These are phyloP conservation scores for Pseudogymnoascus sp. DNA, from an alignment of 2,329 filamentous ascomycete species.

Conservation along the genomic window DNA sequence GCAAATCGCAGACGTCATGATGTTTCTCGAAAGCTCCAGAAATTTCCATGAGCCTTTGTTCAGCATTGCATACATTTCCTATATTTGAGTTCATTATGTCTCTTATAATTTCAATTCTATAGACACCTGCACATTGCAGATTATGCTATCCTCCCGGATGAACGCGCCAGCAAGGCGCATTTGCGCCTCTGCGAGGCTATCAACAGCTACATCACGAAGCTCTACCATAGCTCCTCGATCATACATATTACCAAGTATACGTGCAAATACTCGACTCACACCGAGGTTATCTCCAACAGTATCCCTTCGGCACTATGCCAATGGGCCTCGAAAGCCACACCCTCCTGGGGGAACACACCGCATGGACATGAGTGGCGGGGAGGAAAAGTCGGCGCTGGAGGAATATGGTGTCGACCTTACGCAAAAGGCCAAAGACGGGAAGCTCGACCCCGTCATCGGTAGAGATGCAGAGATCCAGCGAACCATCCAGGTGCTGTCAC, in stretches of 20 bases:
- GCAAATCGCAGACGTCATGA: not conserved
- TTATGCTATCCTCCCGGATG: not conserved
- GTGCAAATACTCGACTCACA: constrained; percentile 14
- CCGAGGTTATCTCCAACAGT: constrained; percentile 32
- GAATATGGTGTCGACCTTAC: constrained; percentile 89
- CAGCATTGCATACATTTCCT: not conserved
- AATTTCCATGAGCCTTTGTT: not conserved
- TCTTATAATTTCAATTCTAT: not conserved
- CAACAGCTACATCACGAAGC: not conserved
- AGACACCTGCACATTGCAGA: not conserved
- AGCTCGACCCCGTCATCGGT: constrained; percentile 92
- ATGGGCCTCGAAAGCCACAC: constrained; percentile 61
- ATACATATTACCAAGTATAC: constrained; percentile 11
- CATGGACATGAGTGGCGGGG: constrained; percentile 73
- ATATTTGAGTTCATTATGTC: not conserved
- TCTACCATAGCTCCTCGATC: not conserved
- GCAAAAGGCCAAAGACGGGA: constrained; percentile 72
- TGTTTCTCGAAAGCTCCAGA: not conserved
- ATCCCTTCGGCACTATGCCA: constrained; percentile 48
- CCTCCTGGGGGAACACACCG: constrained; percentile 87
- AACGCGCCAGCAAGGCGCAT: not conserved
- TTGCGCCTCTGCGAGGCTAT: not conserved
- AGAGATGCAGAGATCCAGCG: constrained; percentile 85
- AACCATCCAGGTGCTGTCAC: constrained; percentile 86
- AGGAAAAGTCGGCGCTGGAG: constrained; percentile 79